Base-by-base conservation (phyloP, 805 yeast genomes). In the Spathaspora boniae region DNA sequence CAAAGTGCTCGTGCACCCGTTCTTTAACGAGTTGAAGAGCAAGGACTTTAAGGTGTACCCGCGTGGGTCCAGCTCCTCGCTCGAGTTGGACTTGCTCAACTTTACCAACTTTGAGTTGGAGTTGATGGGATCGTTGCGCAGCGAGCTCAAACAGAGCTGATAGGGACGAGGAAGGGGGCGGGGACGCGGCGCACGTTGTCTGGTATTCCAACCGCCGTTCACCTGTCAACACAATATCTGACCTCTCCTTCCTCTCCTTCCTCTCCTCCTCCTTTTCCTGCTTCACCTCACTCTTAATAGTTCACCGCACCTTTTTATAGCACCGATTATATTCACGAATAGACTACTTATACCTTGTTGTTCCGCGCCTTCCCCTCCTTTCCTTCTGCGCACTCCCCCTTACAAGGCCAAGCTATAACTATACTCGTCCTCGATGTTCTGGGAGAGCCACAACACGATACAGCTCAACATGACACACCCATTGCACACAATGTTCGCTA, bases 341-440 rank as follows among this genome's bases (percentile, higher is more conserved):
- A 7, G 4, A 32, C 7, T 27, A 5, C 18, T 15, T n/a, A 26
- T 26, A 19, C 12, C 31, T 29, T 29, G 9, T 29, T 29, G 31
- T 19, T 9, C 25, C 7, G 16, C 9, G 14, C 29, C 7, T 26
- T 26, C 16, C 7, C 16, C 11, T 14, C 15, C 12, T 19, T 23
- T 31, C 9, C 18, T 23, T 36, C 28, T 12, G 7, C 20, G 24
- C 12, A 11, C 11, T 22, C 12, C 11, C 12, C 25, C 15, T 56
- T 65, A 86, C 48, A 86, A 66, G 20, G 95, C 88, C 56, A 89
- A 74, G 30, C 95, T 83, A 57, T 93, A 91, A 44, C 94, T 84
- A 62, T 89, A 91, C 60, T 91, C 98, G 54, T 93, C 98, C 58
- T 93, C 97, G 40, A 88, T 81, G 57, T 88, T 93, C 57, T 91